Base-by-base conservation (phyloP, 192 early-diverging fungal genomes). In the Backusella tuberculispora region DNA sequence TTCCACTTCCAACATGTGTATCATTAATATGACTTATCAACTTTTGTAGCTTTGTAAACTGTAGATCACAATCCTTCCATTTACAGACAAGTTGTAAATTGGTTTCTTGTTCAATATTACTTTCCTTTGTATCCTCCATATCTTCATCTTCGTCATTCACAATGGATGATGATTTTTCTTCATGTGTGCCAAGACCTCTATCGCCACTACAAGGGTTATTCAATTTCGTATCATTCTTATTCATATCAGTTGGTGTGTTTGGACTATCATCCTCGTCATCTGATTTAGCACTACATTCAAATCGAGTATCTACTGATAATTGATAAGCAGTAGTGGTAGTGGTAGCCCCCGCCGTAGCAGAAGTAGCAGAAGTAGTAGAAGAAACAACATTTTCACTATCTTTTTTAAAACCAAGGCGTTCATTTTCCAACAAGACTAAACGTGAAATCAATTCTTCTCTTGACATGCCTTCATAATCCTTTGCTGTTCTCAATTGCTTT, bases 11-110 rank as follows among this genome's bases (percentile, higher is more conserved):
- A 73, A 88, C 84, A 69, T 88, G 87, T 2, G 71, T 65, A 24
- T 88, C 85, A 50, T 81, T 84, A 9, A 88, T 83, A 63, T 88
- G 87, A 15, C 74, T 71, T n/a, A 88, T 86, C 29, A 88, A 66
- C 63, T 76, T 78, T 37, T 86, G 83, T 5, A 88, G 72, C 1
- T 74, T 69, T 24, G 45, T 48, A 64, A 85, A 85, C 40, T 83
- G 80, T 26, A 84, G 76, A 29, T 78, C 78, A 66, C 87, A 88
- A 14, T 70, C 81, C 72, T 77, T 83, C 87, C 87, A 88, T 34
- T 81, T 80, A 78, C 87, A 88, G 40, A 71, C 19, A 69, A 69
- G 38, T 34, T 69, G 44, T 17, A 69, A 21, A 6, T 71, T 69
- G 2, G 53, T 37, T 26, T 74, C 72, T 74, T 24, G 24, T 34